Evolutionary conservation across 2,329 filamentous ascomycete genomes (phyloP), one percentile per base, ranked within the genome.

Genomic region (Lanzia echinophila): DNA sequence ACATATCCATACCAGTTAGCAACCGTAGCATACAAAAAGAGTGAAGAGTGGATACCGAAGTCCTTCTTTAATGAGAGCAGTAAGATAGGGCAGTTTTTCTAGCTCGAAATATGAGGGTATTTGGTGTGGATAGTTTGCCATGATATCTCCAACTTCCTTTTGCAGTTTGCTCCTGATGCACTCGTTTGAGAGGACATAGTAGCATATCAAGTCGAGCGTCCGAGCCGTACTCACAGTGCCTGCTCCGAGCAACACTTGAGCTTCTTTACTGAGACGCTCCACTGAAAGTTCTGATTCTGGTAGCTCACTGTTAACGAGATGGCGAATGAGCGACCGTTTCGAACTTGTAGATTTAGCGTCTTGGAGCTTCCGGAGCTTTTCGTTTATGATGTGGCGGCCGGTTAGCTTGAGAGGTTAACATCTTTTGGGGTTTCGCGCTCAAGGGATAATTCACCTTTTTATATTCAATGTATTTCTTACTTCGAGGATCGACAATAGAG

Each of bases 221-320:
- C 63, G 62, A 15, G 61, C 64, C 1, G 64, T 67, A 0, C 68
- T 73, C 28, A 70, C 68, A 32, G 66, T 68, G 2, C 68, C 71
- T 6, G 70, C 71, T 1, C 43, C 50, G 3, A 61, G 62, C 5
- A 69, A 63, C 0, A 71, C 34, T 2, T 62, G 58, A 13, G 62
- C 65, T 15, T 73, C 71, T 2, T 65, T 60, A 2, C 56, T 56
- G 2, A 73, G 59, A 0, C 71, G 63, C 1, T 53, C 41, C 0
- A 63, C 34, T 0, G 63, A 58, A 53, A 70, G 70, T 49, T 77
- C 72, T 3, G 69, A 61, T 1, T 58, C 62, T 6, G 63, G 70
- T 28, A 76, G 42, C 0, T 65, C 57, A 2, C 68, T 68, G 32
- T 69, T 66, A 4, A 68, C 31, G 1, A 60, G 39, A 20, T 54